Base-by-base conservation (phyloP, 768 basidiomycete genomes). In the Naganishia randhawae region DNA sequence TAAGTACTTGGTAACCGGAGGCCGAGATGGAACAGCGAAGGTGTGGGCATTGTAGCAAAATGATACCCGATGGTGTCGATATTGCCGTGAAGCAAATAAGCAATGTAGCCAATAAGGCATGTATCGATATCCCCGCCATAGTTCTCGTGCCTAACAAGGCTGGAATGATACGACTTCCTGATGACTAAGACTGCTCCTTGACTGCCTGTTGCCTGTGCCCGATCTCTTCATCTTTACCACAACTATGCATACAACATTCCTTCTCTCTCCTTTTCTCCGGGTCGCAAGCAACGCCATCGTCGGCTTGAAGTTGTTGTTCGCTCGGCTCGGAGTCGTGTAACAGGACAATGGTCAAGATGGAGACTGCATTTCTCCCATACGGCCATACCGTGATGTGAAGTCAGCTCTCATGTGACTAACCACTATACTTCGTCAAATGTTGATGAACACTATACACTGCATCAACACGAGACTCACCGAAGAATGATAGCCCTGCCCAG, bases 1-100 rank as follows among this genome's bases (percentile, higher is more conserved):
- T 80, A 87, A 89, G 54, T 99, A 96, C 81, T 83, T 97, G 52
- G 88, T 91, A 32, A 90, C 90, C 10, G 96, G 96, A 37, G 92
- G 88, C 57, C 86, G 89, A 62, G 96, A 98, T 81, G 83, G 89
- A 22, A 82, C 84, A 55, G 85, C 95, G 72, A 96, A 94, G 82
- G 88, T 95, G 71, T 97, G 94, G 94, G 91, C 92, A 53, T 82
- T 97, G 79, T 97, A 71, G 27, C 25, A 48, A 13, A n/a, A 25
- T 31, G 32, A 62, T 22, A 62, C 27, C 3, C 3, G 45, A 3
- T 41, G 19, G 42, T 4, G 5, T 3, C 7, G 2, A 51, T n/a
- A 13, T 10, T 25, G 29, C 61, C 35, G 57, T 16, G 57, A 19
- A 25, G 11, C 41, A 42, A 42, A 19, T 19, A 53, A n/a, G n/a